phyloP scores from a whole-genome alignment of 257 asterid species.

The Parsonsia alboflavescens region DNA sequence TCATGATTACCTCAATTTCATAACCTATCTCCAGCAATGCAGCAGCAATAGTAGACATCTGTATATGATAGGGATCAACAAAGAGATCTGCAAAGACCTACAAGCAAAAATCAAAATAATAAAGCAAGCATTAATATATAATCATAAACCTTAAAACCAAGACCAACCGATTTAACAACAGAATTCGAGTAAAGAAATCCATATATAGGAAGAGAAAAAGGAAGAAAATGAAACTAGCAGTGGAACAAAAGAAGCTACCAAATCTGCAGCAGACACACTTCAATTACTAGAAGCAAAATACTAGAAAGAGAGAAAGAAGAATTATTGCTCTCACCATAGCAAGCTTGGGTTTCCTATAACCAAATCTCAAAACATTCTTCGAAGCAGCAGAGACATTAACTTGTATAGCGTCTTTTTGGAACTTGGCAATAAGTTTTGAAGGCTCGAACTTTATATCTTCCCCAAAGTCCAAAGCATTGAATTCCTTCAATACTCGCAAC shows the following conservation, averaged over 20 bases:
- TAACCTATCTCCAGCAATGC: conserved; percentile 77
- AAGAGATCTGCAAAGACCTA: conserved; percentile 80
- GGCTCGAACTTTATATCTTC: conserved; percentile 70
- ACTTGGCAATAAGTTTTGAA: conserved; percentile 45
- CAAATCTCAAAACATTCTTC: conserved; percentile 45
- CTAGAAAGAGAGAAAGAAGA: background rate
- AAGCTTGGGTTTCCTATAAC: conserved; percentile 62
- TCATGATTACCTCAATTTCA: conserved; percentile 67
- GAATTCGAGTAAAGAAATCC: background rate
- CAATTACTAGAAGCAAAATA: conserved; percentile 1
- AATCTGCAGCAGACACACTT: conserved; percentile 4
- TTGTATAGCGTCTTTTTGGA: conserved; percentile 33
- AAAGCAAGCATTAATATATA: background rate
- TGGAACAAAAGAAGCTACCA: conserved; percentile 2
- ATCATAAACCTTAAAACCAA: background rate
- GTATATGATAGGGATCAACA: conserved; percentile 78
- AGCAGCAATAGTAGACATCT: conserved; percentile 69
- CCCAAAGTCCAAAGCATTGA: conserved; percentile 55
- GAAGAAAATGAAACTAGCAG: background rate
- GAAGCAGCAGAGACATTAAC: conserved; percentile 37
- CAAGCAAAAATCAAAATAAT: conserved; percentile 14
- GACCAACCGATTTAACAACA: background rate
- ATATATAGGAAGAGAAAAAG: background rate
- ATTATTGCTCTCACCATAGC: conserved; percentile 56
- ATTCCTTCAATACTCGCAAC: conserved; percentile 45